Evolutionary conservation across 305 asterid genomes (phyloP), one percentile per base, ranked within the genome.

Genomic region (Ilex paraguariensis): DNA sequence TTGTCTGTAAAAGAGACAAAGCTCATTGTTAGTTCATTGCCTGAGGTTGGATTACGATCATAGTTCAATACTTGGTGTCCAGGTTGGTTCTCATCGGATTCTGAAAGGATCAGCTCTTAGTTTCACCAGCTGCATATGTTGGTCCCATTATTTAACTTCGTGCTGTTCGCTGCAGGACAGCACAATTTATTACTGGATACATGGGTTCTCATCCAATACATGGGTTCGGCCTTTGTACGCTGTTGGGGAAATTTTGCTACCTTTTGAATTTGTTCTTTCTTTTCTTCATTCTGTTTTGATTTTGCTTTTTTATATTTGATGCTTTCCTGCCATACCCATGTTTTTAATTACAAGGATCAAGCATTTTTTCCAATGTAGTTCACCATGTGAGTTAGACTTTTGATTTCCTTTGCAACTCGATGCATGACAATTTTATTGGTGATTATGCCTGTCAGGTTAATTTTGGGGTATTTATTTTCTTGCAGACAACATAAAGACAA

Each of bases 121-220:
- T 77, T 76, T 78, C 79, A 72, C 74, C 77, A 64, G 65, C 75
- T 71, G 75, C 77, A 31, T 53, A 49, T 56, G 74, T 67, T 66
- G 75, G 75, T 73, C 71, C 74, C 56, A 58, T 77, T 70, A 66
- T 78, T 84, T 81, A 82, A 81, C 91, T 63, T 77, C 65, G 73
- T 79, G 86, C 79, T 75, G 83, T 78, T 84, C 79, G 74, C 79
- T 82, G 86, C 91, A 80, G 91, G 91, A 57, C 68, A 21, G 28
- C 28, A 1, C 28, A 21, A 21, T 21, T 21, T 21, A 21, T 21
- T 21, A 21, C 28, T 21, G 28, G 28, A 21, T 21, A 21, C 2
- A 21, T 21, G 28, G 28, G 28, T 21, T 21, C 28, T 21, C 28
- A 21, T 77, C 65, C 76, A 75, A 72, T 70, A 54, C 81, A 73